These are phyloP conservation scores for Aureobasidium vineae DNA, from an alignment of 2,329 filamentous ascomycete species.

Conservation along the genomic window DNA sequence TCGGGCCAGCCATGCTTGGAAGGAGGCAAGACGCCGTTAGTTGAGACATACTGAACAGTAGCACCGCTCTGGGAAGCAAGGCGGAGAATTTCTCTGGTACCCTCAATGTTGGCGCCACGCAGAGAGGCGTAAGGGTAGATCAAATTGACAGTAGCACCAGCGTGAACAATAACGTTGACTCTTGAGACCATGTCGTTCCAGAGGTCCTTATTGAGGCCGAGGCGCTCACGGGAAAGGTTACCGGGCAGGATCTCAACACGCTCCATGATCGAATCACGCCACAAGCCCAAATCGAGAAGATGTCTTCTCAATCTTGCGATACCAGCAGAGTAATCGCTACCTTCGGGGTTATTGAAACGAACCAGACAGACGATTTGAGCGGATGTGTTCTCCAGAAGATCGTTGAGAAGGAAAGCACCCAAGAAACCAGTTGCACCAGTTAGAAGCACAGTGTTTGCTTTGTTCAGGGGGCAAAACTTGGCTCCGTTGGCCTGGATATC, in stretches of 20 bases:
- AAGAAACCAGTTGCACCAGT: slow-evolving; percentile 76
- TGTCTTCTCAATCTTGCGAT: slow-evolving; percentile 73
- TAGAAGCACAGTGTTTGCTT: slow-evolving; percentile 67
- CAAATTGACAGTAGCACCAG: slow-evolving; percentile 74
- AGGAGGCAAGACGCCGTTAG: slow-evolving; percentile 73
- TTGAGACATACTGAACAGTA: slow-evolving; percentile 75
- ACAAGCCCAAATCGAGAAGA: slow-evolving; percentile 72
- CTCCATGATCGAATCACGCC: slow-evolving; percentile 74
- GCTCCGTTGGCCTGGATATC: slow-evolving; percentile 61
- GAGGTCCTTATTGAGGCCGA: slow-evolving; percentile 64
- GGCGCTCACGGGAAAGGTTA: slow-evolving; percentile 65
- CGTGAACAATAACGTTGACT: slow-evolving; percentile 72
- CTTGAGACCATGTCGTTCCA: slow-evolving; percentile 65
- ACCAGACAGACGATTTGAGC: slow-evolving; percentile 72
- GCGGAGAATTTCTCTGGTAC: slow-evolving; percentile 72
- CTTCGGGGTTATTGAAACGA: slow-evolving; percentile 65
- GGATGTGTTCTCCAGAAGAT: slow-evolving; percentile 65
- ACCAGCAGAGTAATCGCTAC: slow-evolving; percentile 63
- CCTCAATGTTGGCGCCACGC: slow-evolving; percentile 71
- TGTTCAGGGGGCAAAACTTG: slow-evolving; percentile 58
- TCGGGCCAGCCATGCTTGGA: slow-evolving; percentile 70
- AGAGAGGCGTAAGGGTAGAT: slow-evolving; percentile 79
- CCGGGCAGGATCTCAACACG: slow-evolving; percentile 73
- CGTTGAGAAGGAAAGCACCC: slow-evolving; percentile 69
- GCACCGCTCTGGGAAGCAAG: slow-evolving; percentile 65